These are phyloP conservation scores for Aspergillus novoparasiticus DNA, from an alignment of 2,329 filamentous ascomycete genomes.

Conservation along the genomic window DNA sequence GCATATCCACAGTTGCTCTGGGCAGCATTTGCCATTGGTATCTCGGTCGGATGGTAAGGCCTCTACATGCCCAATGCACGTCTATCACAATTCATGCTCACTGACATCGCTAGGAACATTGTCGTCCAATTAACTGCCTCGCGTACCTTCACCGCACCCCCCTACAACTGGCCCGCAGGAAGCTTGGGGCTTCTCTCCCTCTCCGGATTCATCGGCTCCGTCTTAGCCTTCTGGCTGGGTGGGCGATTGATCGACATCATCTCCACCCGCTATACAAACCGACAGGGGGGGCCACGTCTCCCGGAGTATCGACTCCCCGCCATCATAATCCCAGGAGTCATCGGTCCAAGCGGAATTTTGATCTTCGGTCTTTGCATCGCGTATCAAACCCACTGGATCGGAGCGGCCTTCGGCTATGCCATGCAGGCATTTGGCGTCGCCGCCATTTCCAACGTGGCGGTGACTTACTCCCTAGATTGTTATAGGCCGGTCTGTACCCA, in stretches of 20 bases:
- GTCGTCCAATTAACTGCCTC: constrained; percentile 33
- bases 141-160: constrained; percentile 28
- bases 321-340: constrained; percentile 27
- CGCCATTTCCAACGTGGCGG: constrained; percentile 31
- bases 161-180: constrained; percentile 29
- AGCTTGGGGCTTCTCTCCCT: constrained; percentile 29
- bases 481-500: constrained; percentile 25
- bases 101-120: constrained; percentile 26
- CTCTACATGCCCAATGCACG: neutral
- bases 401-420: constrained; percentile 27
- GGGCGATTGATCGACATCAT: constrained; percentile 32
- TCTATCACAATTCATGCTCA: no score
- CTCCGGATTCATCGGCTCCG: constrained; percentile 27
- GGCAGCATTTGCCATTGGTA: constrained; percentile 30
- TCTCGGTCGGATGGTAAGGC: constrained; percentile 29
- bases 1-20: constrained; percentile 31
- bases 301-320: constrained; percentile 33
- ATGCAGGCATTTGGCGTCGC: constrained; percentile 32
- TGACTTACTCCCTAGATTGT: constrained; percentile 29
- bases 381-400: constrained; percentile 27
- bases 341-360: constrained; percentile 27
- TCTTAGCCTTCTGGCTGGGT: constrained; percentile 31
- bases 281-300: constrained; percentile 23
- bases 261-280: constrained; percentile 26
- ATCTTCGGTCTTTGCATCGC: constrained; percentile 30